These are phyloP conservation scores for Triticum turgidum DNA, from an alignment of 176 grass and related monocot genomes.

Conservation along the genomic window DNA sequence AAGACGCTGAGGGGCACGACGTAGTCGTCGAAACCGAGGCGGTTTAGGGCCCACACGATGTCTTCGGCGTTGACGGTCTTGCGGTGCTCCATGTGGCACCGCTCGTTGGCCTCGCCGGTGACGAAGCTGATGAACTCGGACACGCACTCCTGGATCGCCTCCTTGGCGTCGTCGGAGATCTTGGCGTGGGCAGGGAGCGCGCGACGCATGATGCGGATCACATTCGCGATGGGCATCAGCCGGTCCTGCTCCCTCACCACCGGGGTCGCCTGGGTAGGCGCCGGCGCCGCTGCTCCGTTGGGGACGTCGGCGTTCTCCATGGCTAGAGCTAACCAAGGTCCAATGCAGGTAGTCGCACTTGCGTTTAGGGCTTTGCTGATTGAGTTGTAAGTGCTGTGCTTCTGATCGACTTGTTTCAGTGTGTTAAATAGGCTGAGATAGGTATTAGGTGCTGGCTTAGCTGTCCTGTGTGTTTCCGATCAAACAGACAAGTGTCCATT, in stretches of 20 bases:
- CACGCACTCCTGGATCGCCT: slow-evolving; percentile 72
- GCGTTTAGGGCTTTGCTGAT: not conserved
- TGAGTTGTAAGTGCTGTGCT: not conserved
- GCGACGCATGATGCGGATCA: slow-evolving; percentile 67
- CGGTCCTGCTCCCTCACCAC: slow-evolving; percentile 59
- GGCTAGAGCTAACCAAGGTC: not conserved
- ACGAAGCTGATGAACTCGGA: slow-evolving; percentile 88
- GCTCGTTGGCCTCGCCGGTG: slow-evolving; percentile 72
- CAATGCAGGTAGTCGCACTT: not conserved
- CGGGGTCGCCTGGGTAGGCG: not conserved
- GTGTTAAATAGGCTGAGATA: slow-evolving; percentile 16
- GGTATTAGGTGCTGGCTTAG: not conserved
- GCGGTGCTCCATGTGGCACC: slow-evolving; percentile 66
- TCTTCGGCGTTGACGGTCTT: slow-evolving; percentile 81
- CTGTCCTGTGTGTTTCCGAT: not conserved
- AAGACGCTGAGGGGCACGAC: slow-evolving; percentile 34
- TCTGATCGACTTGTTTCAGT: not conserved
- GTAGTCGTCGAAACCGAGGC: slow-evolving; percentile 77
- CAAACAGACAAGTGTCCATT: not conserved
- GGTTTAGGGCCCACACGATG: slow-evolving; percentile 67
- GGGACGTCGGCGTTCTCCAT: not conserved
- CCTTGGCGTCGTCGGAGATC: slow-evolving; percentile 78
- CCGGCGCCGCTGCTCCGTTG: not conserved
- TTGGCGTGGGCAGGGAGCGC: slow-evolving; percentile 66
- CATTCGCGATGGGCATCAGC: slow-evolving; percentile 66